phyloP scores from a whole-genome alignment of 2,329 filamentous ascomycete genomes.

The Botrytis deweyae region DNA sequence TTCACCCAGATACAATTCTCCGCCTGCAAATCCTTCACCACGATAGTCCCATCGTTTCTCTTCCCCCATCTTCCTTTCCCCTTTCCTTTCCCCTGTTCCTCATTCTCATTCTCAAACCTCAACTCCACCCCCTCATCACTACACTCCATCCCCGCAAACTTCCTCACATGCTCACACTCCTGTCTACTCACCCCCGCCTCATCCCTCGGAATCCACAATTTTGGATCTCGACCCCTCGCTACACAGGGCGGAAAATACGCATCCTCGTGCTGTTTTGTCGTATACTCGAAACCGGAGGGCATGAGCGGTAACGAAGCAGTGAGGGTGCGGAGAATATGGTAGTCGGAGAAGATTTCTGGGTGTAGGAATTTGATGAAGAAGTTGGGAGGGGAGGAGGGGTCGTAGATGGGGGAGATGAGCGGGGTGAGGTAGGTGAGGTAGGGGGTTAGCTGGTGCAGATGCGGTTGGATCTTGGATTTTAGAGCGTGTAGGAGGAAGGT shows the following conservation, averaged over 20 bases:
- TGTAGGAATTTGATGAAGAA: constrained; percentile 53
- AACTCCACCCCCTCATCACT: constrained; percentile 59
- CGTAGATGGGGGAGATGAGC: constrained; percentile 30
- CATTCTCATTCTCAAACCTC: constrained; percentile 41
- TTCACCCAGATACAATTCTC: constrained; percentile 20
- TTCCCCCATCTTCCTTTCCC: constrained; percentile 48
- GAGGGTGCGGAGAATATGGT: constrained; percentile 49
- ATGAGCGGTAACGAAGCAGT: constrained; percentile 46
- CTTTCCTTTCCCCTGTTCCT: constrained; percentile 43
- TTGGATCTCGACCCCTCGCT: constrained; percentile 50
- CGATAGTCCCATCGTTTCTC: constrained; percentile 31
- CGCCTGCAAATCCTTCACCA: constrained; percentile 27
- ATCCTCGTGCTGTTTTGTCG: constrained; percentile 46
- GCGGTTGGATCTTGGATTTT: not conserved
- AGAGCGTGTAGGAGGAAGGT: constrained; percentile 7
- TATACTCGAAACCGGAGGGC: constrained; percentile 45
- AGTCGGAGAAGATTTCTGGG: constrained; percentile 57
- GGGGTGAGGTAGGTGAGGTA: constrained; percentile 24
- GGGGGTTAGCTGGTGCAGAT: not conserved
- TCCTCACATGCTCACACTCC: constrained; percentile 52
- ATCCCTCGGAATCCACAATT: constrained; percentile 62
- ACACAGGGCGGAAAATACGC: constrained; percentile 61
- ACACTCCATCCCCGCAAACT: constrained; percentile 56
- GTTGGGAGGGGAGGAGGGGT: constrained; percentile 44
- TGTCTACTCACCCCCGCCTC: constrained; percentile 54